Conservation (phyloP, 768 basidiomycete genomes). For the Podaxis mareebaensis region DNA sequence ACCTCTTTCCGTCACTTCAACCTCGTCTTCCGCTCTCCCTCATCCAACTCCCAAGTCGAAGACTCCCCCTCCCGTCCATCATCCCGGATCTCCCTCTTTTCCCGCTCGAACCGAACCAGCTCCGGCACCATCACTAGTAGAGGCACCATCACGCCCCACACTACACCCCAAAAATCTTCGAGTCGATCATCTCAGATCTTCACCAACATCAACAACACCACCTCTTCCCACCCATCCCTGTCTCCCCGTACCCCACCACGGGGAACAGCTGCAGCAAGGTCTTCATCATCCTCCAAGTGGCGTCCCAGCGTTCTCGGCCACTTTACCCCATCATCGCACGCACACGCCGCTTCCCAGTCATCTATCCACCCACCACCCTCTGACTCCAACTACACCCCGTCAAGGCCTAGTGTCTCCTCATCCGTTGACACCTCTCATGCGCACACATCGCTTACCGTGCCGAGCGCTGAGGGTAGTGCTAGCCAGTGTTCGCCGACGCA, state of each 20-base stretch:
- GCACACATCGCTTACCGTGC: constrained; percentile 50
- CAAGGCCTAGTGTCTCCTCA: constrained; percentile 45
- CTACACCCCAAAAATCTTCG: constrained; percentile 1
- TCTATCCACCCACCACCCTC: constrained; percentile 29
- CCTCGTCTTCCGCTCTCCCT: constrained; percentile 44
- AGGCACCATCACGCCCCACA: constrained; percentile 27
- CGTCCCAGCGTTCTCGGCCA: constrained; percentile 68
- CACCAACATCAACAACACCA: constrained; percentile 34
- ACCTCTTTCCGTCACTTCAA: constrained; percentile 43
- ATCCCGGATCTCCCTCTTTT: constrained; percentile 47
- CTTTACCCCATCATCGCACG: constrained; percentile 53
- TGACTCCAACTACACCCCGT: constrained; percentile 30
- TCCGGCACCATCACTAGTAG: constrained; percentile 28
- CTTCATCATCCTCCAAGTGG: constrained; percentile 45
- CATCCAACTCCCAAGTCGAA: constrained; percentile 35
- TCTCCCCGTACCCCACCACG: constrained; percentile 29
- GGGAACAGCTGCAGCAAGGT: constrained; percentile 15
- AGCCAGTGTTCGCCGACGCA: constrained; percentile 29
- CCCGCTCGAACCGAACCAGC: constrained; percentile 35
- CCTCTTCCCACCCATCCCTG: constrained; percentile 52
- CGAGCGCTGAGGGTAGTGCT: constrained; percentile 36
- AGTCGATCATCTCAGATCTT: constrained; percentile 1
- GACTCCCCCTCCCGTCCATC: constrained; percentile 34
- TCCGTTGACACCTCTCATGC: constrained; percentile 51
- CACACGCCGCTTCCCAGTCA: constrained; percentile 24